Conservation (phyloP, 2,329 filamentous ascomycete species). For the Colletotrichum sojae region DNA sequence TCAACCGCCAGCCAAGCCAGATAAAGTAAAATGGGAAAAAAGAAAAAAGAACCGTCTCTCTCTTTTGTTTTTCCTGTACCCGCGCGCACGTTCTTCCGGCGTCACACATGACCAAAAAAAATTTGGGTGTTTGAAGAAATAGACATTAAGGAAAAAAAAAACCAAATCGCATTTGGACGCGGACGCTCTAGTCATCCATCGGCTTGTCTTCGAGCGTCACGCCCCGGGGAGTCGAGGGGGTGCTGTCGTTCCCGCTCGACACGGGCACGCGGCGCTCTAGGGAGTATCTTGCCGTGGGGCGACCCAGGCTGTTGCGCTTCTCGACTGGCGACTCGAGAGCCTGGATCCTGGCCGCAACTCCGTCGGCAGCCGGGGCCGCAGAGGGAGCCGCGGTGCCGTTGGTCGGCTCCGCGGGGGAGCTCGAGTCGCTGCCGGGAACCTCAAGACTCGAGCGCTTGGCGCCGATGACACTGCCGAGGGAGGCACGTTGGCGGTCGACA, state of each 20-base stretch:
- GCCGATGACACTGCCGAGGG: slow-evolving; percentile 64
- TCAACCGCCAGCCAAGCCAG: slow-evolving; percentile 20
- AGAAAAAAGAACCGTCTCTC: neutral
- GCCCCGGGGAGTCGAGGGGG: slow-evolving; percentile 53
- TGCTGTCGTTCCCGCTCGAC: slow-evolving; percentile 43
- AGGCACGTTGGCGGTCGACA: slow-evolving; percentile 65
- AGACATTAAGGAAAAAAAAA: slow-evolving; percentile 36
- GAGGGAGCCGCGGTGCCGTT: slow-evolving; percentile 55
- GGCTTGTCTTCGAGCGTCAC: slow-evolving; percentile 67
- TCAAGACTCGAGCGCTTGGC: slow-evolving; percentile 81
- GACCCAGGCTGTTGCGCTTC: slow-evolving; percentile 76
- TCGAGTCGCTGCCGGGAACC: slow-evolving; percentile 76
- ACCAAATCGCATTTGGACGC: slow-evolving; percentile 16
- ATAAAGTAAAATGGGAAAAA: slow-evolving; percentile 7
- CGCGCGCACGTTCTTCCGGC: slow-evolving; percentile 21
- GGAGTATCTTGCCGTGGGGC: slow-evolving; percentile 66
- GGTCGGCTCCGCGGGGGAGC: slow-evolving; percentile 54
- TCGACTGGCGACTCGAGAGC: slow-evolving; percentile 57
- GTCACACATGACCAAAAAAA: slow-evolving; percentile 34
- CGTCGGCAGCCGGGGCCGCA: slow-evolving; percentile 24
- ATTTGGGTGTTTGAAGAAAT: slow-evolving; percentile 24
- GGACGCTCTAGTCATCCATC: slow-evolving; percentile 62
- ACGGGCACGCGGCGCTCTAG: slow-evolving; percentile 65
- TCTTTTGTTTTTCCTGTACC: slow-evolving; percentile 30
- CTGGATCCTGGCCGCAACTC: slow-evolving; percentile 37